Conservation (phyloP, 139 green algal species). For the Chlorella sp. region DNA sequence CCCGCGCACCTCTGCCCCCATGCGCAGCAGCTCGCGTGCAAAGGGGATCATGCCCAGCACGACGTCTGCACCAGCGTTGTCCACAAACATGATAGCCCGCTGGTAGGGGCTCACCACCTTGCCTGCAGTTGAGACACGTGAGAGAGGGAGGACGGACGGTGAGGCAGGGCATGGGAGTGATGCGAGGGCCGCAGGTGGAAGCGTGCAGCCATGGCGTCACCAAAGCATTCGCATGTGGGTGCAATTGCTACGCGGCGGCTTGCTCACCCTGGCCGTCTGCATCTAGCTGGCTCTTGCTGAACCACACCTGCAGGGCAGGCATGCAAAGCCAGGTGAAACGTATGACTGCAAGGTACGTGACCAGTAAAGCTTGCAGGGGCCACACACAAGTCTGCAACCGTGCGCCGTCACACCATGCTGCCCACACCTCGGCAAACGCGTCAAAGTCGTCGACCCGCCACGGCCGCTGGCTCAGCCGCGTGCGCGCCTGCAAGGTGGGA, state of each 20-base stretch:
- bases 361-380: too few species aligned
- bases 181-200: too few species aligned
- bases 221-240: too few species aligned
- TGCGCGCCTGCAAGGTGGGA: slow-evolving; percentile 48
- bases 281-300: slow-evolving; percentile 34
- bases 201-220: too few species aligned
- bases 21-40: slow-evolving; percentile 89
- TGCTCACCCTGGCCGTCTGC: slow-evolving; percentile 12
- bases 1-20: slow-evolving; percentile 77
- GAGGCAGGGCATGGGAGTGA: not conserved
- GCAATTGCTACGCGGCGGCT: too few species aligned
- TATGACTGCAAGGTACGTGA: too few species aligned
- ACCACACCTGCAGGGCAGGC: slow-evolving; percentile 2
- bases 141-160: not conserved
- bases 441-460: slow-evolving; percentile 94
- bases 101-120: slow-evolving; percentile 58
- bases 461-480: slow-evolving; percentile 78
- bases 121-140: not conserved
- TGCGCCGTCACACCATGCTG: too few species aligned
- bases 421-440: slow-evolving; percentile 55
- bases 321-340: not conserved
- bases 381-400: too few species aligned
- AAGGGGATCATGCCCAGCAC: slow-evolving; percentile 98
- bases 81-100: slow-evolving; percentile 95
- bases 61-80: slow-evolving; percentile 97